These are phyloP conservation scores for Francoa sonchifolia DNA, from an alignment of 441 rosid genomes.

Conservation along the genomic window DNA sequence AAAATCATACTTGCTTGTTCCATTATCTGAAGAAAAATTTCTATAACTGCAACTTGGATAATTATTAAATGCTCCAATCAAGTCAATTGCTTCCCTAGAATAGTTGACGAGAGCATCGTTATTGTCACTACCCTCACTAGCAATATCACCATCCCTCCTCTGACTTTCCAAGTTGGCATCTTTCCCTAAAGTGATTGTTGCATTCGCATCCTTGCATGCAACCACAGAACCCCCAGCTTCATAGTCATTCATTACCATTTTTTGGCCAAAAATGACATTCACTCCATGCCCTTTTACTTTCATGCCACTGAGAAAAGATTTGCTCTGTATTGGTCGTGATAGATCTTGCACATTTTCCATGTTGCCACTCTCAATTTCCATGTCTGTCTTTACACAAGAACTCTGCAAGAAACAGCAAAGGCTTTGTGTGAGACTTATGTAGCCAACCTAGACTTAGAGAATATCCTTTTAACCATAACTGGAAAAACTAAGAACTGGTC, in stretches of 20 bases:
- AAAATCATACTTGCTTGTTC: conserved; percentile 26
- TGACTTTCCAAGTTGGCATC: conserved; percentile 19
- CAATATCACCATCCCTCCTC: conserved; percentile 17
- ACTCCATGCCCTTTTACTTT: conserved; percentile 20
- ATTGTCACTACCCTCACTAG: conserved; percentile 16
- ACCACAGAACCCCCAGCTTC: conserved; percentile 29
- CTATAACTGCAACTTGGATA: conserved; percentile 8
- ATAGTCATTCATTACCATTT: conserved; percentile 16
- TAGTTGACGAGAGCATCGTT: conserved; percentile 14
- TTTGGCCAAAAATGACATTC: conserved; percentile 13
- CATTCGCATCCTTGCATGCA: conserved; percentile 14
- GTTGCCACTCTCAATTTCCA: conserved; percentile 44
- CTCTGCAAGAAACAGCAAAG: conserved; percentile 51
- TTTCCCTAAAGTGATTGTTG: conserved; percentile 8
- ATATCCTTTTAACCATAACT: conserved; percentile 11
- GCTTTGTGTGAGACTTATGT: conserved; percentile 13
- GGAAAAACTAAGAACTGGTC: neutral
- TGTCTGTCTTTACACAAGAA: conserved; percentile 63
- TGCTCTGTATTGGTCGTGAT: conserved; percentile 15
- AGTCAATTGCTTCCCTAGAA: conserved; percentile 54
- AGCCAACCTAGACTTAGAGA: conserved; percentile 14
- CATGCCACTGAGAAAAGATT: conserved; percentile 15
- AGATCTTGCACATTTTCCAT: conserved; percentile 23
- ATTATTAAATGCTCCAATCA: conserved; percentile 52
- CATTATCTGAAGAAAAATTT: conserved; percentile 15